Evolutionary conservation across 2,329 filamentous ascomycete species (phyloP), one percentile per base, ranked within the genome.

Genomic region (Talaromyces sp.): DNA sequence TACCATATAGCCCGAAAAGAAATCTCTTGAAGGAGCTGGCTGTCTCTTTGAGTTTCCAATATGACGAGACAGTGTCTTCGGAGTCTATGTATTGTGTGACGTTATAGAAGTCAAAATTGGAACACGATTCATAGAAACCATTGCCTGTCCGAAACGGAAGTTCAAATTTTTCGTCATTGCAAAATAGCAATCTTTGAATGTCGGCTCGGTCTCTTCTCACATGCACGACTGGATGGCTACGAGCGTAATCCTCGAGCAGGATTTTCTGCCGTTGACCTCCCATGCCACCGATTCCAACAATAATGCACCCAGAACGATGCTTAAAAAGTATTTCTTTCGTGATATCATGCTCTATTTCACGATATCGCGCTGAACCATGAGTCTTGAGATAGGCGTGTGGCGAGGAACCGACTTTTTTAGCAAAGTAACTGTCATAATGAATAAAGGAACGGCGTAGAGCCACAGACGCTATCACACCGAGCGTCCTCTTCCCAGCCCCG

Each of bases 391-490:
- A 61, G n/a, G 37, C 39, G 3, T 61, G 58, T n/a, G 58, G 58
- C 17, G 37, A 35, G 3, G 22, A 45, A 6, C 41, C 58, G n/a
- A 49, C 27, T 19, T 61, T 49, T 15, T 25, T 61, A 15, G 41
- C 43, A 35, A 92, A 92, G 37, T 82, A 81, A 47, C 82, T 81
- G 66, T 91, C 89, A 47, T 87, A 82, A 64, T 91, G 89, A 61
- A 92, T 77, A 0, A 91, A 81, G 58, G 85, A 85, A 33, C 88
- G 82, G 62, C 85, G 85, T 75, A 90, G 86, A 57, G 88, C 88
- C 6, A 87, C 86, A 0, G 89, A 89, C 8, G 89, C 89, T 66
- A 92, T 90, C 57, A 92, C 84, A 13, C 87, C 89, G 9, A 92
- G 80, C 0, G 88, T 91, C 3, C 88, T 89, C 75, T 92, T 92